phyloP scores from a whole-genome alignment of 169 alveolate genomes.

The Plasmodium berghei region DNA sequence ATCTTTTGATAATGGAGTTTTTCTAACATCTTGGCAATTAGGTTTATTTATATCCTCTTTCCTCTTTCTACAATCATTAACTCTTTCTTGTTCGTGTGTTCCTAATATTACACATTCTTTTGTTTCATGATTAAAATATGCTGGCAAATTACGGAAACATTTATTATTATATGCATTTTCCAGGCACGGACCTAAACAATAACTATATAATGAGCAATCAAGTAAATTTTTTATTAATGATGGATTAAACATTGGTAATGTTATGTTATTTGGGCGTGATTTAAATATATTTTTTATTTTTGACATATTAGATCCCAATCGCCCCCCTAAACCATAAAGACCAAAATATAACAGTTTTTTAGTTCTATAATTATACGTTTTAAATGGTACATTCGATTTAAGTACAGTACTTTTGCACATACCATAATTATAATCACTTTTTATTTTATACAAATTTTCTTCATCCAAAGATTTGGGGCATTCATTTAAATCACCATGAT shows the following conservation, averaged over 20 bases:
- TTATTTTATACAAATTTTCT: constrained; percentile 16
- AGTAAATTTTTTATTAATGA: constrained; percentile 39
- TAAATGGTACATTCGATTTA: constrained; percentile 2
- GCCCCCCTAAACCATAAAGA: constrained; percentile 65
- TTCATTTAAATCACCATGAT: constrained; percentile 13
- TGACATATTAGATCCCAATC: constrained; percentile 40
- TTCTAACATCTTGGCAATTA: constrained; percentile 46
- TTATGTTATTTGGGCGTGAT: constrained; percentile 8
- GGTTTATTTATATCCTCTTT: constrained; percentile 31
- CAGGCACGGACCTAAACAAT: constrained; percentile 71
- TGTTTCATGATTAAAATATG: constrained; percentile 60
- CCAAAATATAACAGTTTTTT: constrained; percentile 25
- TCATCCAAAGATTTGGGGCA: constrained; percentile 18
- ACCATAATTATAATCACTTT: constrained; percentile 46
- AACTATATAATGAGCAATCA: constrained; percentile 60
- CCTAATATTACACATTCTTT: constrained; percentile 75
- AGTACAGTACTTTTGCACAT: constrained; percentile 42
- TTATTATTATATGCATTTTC: constrained; percentile 25
- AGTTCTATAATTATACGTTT: constrained; percentile 1
- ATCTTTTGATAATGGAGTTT: constrained; percentile 25
- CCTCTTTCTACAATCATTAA: constrained; percentile 10
- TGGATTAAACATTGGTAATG: constrained; percentile 65
- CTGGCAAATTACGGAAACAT: constrained; percentile 68
- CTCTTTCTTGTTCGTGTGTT: constrained; percentile 66
- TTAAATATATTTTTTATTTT: neutral